Percentiles rank a stretch among this genome's conserved stretches.
phyloP scores from a whole-genome alignment of 208 protist species.

The Angomonas deanei region DNA sequence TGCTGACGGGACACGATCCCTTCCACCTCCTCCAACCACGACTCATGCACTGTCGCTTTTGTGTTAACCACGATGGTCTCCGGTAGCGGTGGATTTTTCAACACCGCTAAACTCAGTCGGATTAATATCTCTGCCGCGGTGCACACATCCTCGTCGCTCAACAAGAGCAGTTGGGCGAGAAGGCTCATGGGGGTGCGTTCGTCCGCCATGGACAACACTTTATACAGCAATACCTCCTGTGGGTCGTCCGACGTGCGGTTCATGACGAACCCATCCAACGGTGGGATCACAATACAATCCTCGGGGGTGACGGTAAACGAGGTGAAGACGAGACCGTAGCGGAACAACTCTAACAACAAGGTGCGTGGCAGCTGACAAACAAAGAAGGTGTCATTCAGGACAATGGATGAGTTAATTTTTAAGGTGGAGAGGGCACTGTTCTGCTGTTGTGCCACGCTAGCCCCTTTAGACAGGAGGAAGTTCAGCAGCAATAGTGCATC shows the following conservation, averaged over 20 bases:
- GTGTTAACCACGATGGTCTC: conserved; percentile 14
- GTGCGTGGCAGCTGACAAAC: conserved; percentile 50
- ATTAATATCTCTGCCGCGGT: conserved; percentile 87
- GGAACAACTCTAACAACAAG: conserved; percentile 63
- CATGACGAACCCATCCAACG: conserved; percentile 97
- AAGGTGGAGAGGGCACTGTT: no score
- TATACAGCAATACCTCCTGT: conserved; percentile 95
- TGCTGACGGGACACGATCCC: not conserved
- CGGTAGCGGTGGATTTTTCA: conserved; percentile 34
- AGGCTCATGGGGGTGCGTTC: conserved; percentile 90
- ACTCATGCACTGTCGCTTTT: conserved; percentile 36
- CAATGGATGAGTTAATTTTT: not conserved
- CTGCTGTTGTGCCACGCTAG: conserved; percentile 8
- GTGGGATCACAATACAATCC: conserved; percentile 90
- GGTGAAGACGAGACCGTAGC: conserved; percentile 85
- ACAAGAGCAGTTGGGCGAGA: conserved; percentile 89
- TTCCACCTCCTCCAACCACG: conserved; percentile 22
- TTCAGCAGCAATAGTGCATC: conserved; percentile 46
- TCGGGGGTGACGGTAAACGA: conserved; percentile 82
- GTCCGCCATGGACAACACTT: conserved; percentile 94
- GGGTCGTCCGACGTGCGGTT: conserved; percentile 94
- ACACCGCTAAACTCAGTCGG: conserved; percentile 86
- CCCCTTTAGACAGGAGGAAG: conserved; percentile 20
- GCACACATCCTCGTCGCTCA: conserved; percentile 88
- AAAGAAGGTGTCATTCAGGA: conserved; percentile 28